Evolutionary conservation across 73 alveolate species (phyloP), one percentile per base, ranked within the genome.

Genomic region (Symbiodinium natans): DNA sequence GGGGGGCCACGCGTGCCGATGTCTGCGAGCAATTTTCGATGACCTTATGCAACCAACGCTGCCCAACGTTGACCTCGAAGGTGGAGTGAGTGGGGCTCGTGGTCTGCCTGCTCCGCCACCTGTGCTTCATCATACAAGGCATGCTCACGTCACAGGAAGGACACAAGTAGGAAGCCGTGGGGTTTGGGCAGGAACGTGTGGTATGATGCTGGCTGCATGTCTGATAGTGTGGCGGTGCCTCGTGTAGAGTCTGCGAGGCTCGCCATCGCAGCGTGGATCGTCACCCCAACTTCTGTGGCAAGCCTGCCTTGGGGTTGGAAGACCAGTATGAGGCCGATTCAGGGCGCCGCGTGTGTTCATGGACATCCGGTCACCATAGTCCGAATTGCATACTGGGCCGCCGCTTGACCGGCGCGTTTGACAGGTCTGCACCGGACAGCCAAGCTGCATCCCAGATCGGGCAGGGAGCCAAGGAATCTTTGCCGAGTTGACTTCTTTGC

Each of bases 221-320:
- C n/a, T n/a, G n/a, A n/a, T n/a, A n/a, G n/a, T n/a, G n/a, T n/a
- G n/a, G n/a, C n/a, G n/a, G n/a, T 13, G 33, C 29, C 77, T 59
- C 77, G 27, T 13, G 6, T 4, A 4, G 5, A 3, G 31, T 25
- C 36, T 19, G 77, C 77, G 31, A 74, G 84, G 84, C 84, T 10
- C 84, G 84, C 42, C 84, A 74, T 34, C 84, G 84, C 84, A 74
- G 84, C 43, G 84, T 74, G 84, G 84, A 74, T 34, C 84, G 84
- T 9, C 84, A 74, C 84, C 84, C 84, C 84, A 74, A 74, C 84
- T 74, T 33, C 84, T 74, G 84, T 11, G 84, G 84, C 29, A n/a
- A 34, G 17, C 84, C 84, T 31, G 84, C 84, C 43, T 21, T 74
- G 9, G 84, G 84, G 7, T 29, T 74, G 23, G 84, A 74, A 23